Percentiles rank a stretch among this genome's conserved stretches.
These are phyloP conservation scores for Cadophora malorum DNA, from an alignment of 2,329 filamentous ascomycete species.

Conservation along the genomic window DNA sequence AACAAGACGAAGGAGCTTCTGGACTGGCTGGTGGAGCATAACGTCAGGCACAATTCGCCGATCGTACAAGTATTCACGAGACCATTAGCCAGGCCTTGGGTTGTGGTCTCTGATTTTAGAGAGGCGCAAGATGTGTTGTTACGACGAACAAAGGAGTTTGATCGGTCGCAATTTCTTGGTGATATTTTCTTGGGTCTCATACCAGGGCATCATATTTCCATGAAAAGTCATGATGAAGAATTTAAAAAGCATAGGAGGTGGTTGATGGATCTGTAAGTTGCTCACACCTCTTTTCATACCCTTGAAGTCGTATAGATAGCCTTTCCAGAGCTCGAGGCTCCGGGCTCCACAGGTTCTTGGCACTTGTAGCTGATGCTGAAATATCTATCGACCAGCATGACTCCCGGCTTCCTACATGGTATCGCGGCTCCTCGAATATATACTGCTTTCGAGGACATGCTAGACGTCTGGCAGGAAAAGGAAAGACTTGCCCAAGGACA, in stretches of 20 bases:
- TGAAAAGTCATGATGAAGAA: slow-evolving; percentile 39
- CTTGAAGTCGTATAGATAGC: too few species aligned
- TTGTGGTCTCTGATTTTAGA: slow-evolving; percentile 41
- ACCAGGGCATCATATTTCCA: slow-evolving; percentile 41
- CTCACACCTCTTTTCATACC: not conserved
- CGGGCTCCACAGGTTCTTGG: not conserved
- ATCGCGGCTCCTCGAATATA: slow-evolving; percentile 43
- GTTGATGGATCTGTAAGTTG: slow-evolving; percentile 39
- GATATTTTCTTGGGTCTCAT: slow-evolving; percentile 41
- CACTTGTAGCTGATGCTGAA: not conserved
- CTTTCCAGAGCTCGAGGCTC: not conserved
- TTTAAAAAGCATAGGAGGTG: slow-evolving; percentile 43
- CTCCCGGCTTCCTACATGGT: slow-evolving; percentile 42
- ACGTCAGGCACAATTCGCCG: slow-evolving; percentile 28
- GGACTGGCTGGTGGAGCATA: slow-evolving; percentile 26
- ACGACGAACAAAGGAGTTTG: slow-evolving; percentile 44
- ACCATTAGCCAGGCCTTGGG: slow-evolving; percentile 32
- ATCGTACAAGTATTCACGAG: slow-evolving; percentile 41
- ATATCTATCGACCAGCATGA: slow-evolving; percentile 33
- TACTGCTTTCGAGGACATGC: slow-evolving; percentile 35
- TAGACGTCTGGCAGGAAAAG: slow-evolving; percentile 44
- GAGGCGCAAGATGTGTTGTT: slow-evolving; percentile 45
- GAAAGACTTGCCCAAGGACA: slow-evolving; percentile 26
- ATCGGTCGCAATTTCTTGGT: slow-evolving; percentile 39
- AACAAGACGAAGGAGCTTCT: slow-evolving; percentile 18